Percentiles rank a stretch among this genome's conserved stretches.
Conservation (phyloP, 805 yeast species). For the Wickerhamiella azymoides region DNA sequence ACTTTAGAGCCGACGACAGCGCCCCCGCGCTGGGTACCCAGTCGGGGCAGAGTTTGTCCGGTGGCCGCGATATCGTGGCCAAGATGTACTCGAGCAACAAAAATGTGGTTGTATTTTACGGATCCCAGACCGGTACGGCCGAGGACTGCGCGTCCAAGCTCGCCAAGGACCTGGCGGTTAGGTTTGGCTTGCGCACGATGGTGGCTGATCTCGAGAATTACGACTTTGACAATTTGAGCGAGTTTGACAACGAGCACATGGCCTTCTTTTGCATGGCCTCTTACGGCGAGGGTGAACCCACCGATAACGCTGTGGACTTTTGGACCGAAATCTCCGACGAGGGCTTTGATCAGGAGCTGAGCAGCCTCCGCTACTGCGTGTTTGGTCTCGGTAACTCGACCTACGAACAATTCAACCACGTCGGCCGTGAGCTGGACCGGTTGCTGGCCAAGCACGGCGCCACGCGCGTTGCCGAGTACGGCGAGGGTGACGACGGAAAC, state of each 20-base stretch:
- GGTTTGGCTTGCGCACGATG: constrained; percentile 71
- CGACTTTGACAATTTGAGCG: constrained; percentile 65
- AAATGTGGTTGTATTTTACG: constrained; percentile 68
- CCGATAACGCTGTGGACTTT: constrained; percentile 82
- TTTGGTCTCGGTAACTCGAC: constrained; percentile 94
- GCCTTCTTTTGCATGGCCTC: constrained; percentile 77
- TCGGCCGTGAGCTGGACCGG: constrained; percentile 42
- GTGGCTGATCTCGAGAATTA: constrained; percentile 79
- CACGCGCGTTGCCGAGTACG: constrained; percentile 54
- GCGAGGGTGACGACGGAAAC: constrained; percentile 89
- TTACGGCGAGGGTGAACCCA: constrained; percentile 97
- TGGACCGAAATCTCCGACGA: constrained; percentile 46
- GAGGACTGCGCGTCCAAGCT: constrained; percentile 90
- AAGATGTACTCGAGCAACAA: constrained; percentile 45
- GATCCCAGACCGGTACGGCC: constrained; percentile 97
- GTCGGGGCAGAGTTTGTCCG: background rate
- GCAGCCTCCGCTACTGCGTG: constrained; percentile 50
- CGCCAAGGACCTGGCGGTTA: constrained; percentile 72
- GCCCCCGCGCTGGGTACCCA: constrained; percentile 3
- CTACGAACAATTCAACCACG: constrained; percentile 82
- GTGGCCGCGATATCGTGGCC: constrained; percentile 19
- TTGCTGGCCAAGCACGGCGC: constrained; percentile 54
- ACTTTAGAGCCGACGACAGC: constrained; percentile 9
- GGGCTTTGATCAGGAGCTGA: constrained; percentile 34
- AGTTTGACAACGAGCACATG: constrained; percentile 42